Conservation (phyloP, 129 eudicot species). For the Saussurea involucrata region DNA sequence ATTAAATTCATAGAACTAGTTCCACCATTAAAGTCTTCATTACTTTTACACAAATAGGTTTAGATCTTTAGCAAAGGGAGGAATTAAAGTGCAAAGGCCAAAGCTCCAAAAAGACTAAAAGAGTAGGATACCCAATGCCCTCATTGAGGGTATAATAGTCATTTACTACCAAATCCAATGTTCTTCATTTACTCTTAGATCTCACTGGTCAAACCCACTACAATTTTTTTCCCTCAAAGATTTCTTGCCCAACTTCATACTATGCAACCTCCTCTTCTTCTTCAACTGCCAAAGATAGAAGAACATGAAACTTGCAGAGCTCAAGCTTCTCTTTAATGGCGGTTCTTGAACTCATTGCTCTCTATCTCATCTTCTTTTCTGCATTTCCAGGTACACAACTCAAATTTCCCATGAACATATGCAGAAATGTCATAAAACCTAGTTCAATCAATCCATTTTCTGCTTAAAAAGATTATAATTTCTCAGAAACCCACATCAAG, state of each 20-base stretch:
- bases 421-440: slow-evolving; percentile 1
- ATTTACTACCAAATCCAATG: slow-evolving; percentile 5
- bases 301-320: slow-evolving; percentile 55
- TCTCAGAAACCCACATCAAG: background rate
- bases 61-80: slow-evolving; percentile 5
- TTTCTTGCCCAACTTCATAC: slow-evolving; percentile 20
- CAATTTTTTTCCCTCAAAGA: slow-evolving; percentile 5
- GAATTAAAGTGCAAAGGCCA: slow-evolving; percentile 21
- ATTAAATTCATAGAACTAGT: background rate
- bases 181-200: slow-evolving; percentile 15
- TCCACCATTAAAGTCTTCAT: slow-evolving; percentile 6
- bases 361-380: slow-evolving; percentile 29
- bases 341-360: slow-evolving; percentile 29
- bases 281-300: slow-evolving; percentile 23
- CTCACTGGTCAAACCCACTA: slow-evolving; percentile 44
- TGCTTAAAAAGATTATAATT: background rate
- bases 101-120: slow-evolving; percentile 24
- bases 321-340: slow-evolving; percentile 60
- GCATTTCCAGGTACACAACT: slow-evolving; percentile 42
- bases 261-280: slow-evolving; percentile 12
- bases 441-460: background rate
- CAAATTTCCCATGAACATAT: background rate
- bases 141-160: slow-evolving; percentile 39
- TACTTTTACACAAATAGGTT: slow-evolving; percentile 5
- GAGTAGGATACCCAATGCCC: slow-evolving; percentile 39